Percentiles rank a stretch among this genome's conserved stretches.
Conservation (phyloP, 1,139 yeast genomes). For the Candida pseudoviswanathii region DNA sequence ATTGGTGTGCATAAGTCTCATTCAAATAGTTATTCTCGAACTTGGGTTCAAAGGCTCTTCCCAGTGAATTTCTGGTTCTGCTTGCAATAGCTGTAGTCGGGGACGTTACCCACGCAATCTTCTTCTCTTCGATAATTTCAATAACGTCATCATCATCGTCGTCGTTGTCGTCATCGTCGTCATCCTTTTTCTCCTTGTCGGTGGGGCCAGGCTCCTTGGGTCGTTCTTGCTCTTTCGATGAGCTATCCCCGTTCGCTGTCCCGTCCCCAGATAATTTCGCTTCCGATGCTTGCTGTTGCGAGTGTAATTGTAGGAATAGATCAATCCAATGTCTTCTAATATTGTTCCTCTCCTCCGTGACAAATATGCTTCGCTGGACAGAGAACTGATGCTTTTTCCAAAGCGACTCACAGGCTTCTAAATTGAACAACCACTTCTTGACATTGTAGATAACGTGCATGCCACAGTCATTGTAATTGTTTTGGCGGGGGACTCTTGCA, state of each 20-base stretch:
- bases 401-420: constrained; percentile 48
- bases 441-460: constrained; percentile 85
- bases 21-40: constrained; percentile 5
- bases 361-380: constrained; percentile 23
- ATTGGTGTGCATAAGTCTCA: not conserved
- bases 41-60: not conserved
- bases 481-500: constrained; percentile 79
- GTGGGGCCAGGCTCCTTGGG: not conserved
- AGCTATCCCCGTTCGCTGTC: not conserved
- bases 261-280: not conserved
- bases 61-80: not conserved
- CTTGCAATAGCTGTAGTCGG: not conserved
- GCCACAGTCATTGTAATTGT: constrained; percentile 94
- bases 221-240: not conserved
- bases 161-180: constrained; percentile 14
- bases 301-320: constrained; percentile 29
- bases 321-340: constrained; percentile 35
- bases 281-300: constrained; percentile 1
- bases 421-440: constrained; percentile 59
- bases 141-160: constrained; percentile 29
- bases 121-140: constrained; percentile 15
- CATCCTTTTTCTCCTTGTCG: constrained; percentile 3
- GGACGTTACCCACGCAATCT: too few species aligned
- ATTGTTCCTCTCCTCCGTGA: constrained; percentile 34
- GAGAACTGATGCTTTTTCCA: constrained; percentile 40